Evolutionary conservation across 1,139 yeast genomes (phyloP).

Genomic region (Taphrina pruni): DNA sequence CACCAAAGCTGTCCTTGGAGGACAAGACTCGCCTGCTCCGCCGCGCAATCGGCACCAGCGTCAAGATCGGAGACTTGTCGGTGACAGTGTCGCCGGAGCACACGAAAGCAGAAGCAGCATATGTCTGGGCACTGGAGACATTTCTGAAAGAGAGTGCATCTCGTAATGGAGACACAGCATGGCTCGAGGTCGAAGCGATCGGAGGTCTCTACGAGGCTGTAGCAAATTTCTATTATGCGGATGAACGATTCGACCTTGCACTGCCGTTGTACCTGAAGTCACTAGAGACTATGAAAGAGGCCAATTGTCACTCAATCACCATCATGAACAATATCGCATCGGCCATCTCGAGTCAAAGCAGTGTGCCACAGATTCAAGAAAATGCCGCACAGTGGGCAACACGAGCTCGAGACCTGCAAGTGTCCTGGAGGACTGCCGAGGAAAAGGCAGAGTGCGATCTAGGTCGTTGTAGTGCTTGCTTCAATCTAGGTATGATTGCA

Average conservation of each 20-base stretch:
- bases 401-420: conserved; percentile 33
- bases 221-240: conserved; percentile 29
- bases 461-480: conserved; percentile 28
- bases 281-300: conserved; percentile 7
- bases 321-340: conserved; percentile 39
- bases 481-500: conserved; percentile 32
- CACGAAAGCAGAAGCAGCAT: conserved; percentile 21
- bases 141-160: conserved; percentile 18
- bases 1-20: conserved; percentile 1
- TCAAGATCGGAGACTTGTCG: conserved; percentile 35
- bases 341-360: conserved; percentile 26
- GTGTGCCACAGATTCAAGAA: conserved; percentile 19
- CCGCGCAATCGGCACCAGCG: conserved; percentile 36
- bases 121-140: conserved; percentile 36
- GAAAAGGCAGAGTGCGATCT: conserved; percentile 30
- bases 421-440: conserved; percentile 7
- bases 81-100: conserved; percentile 5
- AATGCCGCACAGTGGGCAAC: conserved; percentile 29
- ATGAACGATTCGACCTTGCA: conserved; percentile 13
- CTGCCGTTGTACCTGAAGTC: conserved; percentile 32
- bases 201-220: conserved; percentile 33
- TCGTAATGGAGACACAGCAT: conserved; percentile 17
- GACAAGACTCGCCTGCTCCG: conserved; percentile 16
- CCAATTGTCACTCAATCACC: conserved; percentile 29
- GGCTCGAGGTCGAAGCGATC: conserved; percentile 30